These are phyloP conservation scores for Rhodamnia argentea DNA, from an alignment of 345 rosid species.

Conservation along the genomic window DNA sequence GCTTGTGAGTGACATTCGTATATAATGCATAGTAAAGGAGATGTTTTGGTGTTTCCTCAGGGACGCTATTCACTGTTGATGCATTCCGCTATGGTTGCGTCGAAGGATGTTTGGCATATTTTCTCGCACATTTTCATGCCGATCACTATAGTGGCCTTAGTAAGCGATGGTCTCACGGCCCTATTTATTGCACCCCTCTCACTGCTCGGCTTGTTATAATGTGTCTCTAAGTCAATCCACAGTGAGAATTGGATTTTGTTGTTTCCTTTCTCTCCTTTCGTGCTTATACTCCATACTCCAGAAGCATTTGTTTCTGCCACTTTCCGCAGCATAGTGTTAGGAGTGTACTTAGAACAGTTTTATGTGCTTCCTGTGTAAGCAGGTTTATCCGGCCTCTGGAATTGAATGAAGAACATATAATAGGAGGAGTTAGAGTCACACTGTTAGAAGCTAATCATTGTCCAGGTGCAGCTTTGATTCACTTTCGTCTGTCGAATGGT, in stretches of 20 bases:
- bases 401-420: slow-evolving; percentile 30
- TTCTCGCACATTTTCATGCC: slow-evolving; percentile 68
- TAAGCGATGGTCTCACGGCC: slow-evolving; percentile 67
- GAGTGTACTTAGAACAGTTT: background rate
- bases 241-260: slow-evolving; percentile 16
- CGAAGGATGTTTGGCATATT: slow-evolving; percentile 60
- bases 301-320: background rate
- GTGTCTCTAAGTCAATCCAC: slow-evolving; percentile 45
- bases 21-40: background rate
- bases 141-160: slow-evolving; percentile 77
- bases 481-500: slow-evolving; percentile 46
- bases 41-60: slow-evolving; percentile 15
- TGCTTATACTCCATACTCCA: background rate
- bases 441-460: slow-evolving; percentile 75
- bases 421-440: slow-evolving; percentile 48
- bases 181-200: slow-evolving; percentile 54
- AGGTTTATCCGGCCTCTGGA: slow-evolving; percentile 55
- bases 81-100: slow-evolving; percentile 67
- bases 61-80: slow-evolving; percentile 64
- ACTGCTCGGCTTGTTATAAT: slow-evolving; percentile 56
- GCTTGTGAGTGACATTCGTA: fast-evolving
- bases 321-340: background rate
- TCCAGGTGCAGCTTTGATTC: slow-evolving; percentile 70
- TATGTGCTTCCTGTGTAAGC: background rate
- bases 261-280: background rate